These are phyloP conservation scores for Spiraea crenata DNA, from an alignment of 331 rosid species.

Conservation along the genomic window DNA sequence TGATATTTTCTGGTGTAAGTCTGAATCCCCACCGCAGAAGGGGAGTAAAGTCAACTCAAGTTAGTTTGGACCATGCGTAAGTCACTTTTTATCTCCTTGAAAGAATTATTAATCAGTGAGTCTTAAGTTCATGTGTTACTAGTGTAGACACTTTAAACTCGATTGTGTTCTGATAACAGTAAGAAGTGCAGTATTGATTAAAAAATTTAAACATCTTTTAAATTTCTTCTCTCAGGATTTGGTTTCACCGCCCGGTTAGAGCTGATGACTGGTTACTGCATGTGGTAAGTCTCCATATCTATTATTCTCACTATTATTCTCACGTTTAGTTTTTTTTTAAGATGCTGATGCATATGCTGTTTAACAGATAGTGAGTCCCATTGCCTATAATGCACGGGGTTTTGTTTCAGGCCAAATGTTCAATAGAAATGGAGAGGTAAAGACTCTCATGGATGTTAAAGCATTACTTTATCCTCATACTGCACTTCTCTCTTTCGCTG, in stretches of 20 bases:
- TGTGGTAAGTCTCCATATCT: slow-evolving; percentile 45
- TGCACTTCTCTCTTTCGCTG: slow-evolving; percentile 3
- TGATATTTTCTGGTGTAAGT: slow-evolving; percentile 68
- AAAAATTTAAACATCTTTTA: background rate
- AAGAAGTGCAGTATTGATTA: background rate
- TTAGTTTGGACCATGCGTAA: slow-evolving; percentile 94
- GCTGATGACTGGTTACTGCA: slow-evolving; percentile 92
- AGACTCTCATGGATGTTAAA: slow-evolving; percentile 13
- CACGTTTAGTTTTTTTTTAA: slow-evolving; percentile 7
- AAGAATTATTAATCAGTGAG: background rate
- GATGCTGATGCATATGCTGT: slow-evolving; percentile 20
- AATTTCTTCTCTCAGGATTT: slow-evolving; percentile 56
- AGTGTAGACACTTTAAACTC: no score
- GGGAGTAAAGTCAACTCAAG: slow-evolving; percentile 61
- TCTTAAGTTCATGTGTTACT: background rate
- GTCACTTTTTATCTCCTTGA: slow-evolving; percentile 22
- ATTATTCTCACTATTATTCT: background rate
- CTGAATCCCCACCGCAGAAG: slow-evolving; percentile 81
- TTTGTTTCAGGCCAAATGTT: slow-evolving; percentile 74
- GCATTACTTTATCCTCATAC: background rate
- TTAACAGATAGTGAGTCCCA: slow-evolving; percentile 57
- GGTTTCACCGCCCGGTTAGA: slow-evolving; percentile 84
- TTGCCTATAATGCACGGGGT: slow-evolving; percentile 61
- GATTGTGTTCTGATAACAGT: no score
- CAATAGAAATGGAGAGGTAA: slow-evolving; percentile 82